Conservation (phyloP, 192 early-diverging fungal species). For the Entomortierella chlamydospora region DNA sequence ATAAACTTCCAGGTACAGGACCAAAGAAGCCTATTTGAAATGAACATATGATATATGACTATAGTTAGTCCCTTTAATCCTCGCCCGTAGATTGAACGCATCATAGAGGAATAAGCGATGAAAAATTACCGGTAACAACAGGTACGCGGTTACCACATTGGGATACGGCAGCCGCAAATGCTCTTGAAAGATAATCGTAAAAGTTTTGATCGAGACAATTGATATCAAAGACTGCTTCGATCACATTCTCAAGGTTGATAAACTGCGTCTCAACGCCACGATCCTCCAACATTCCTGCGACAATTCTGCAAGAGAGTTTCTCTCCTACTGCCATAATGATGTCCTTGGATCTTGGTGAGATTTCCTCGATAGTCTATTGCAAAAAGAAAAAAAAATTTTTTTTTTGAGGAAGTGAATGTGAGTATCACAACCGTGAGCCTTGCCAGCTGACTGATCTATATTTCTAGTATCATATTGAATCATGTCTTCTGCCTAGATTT, state of each 20-base stretch:
- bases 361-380: slow-evolving; percentile 86
- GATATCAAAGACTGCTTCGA: slow-evolving; percentile 82
- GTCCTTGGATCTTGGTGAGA: slow-evolving; percentile 94
- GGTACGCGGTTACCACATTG: slow-evolving; percentile 77
- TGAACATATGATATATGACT: background rate
- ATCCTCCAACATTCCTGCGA: slow-evolving; percentile 83
- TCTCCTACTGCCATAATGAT: slow-evolving; percentile 95
- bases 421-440: no score
- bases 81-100: no score
- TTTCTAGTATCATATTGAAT: no score
- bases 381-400: background rate
- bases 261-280: slow-evolving; percentile 86
- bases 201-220: slow-evolving; percentile 88
- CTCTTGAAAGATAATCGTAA: slow-evolving; percentile 89
- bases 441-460: no score
- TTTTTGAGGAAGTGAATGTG: no score
- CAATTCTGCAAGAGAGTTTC: slow-evolving; percentile 91
- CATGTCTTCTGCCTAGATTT: no score
- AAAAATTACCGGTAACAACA: slow-evolving; percentile 80
- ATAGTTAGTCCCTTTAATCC: no score
- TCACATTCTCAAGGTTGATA: slow-evolving; percentile 87
- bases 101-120: no score
- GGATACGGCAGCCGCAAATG: slow-evolving; percentile 69
- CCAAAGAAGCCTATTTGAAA: slow-evolving; percentile 85
- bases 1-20: slow-evolving; percentile 90